These are phyloP conservation scores for Scorias spongiosa DNA, from an alignment of 2,329 filamentous ascomycete genomes.

Conservation along the genomic window DNA sequence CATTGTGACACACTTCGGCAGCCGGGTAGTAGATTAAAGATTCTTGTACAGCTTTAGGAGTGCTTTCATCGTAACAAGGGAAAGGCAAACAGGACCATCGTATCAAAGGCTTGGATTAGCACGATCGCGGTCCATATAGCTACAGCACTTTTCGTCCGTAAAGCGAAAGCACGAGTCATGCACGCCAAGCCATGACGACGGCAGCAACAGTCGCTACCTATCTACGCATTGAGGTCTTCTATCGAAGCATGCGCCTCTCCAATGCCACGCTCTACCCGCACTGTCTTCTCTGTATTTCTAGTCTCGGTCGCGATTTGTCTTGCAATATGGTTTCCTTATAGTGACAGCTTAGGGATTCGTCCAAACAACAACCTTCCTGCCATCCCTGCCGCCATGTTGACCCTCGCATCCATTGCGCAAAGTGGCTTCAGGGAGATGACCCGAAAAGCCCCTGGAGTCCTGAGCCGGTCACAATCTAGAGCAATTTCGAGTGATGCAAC, in stretches of 20 bases:
- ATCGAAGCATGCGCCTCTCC: too few relatives aligned
- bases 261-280: not conserved
- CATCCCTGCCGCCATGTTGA: not conserved
- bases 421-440: not conserved
- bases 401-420: not conserved
- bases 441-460: not conserved
- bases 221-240: too few relatives aligned
- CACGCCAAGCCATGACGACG: not conserved
- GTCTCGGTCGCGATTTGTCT: not conserved
- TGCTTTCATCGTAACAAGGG: too few relatives aligned
- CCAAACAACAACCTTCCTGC: not conserved
- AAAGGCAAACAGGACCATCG: too few relatives aligned
- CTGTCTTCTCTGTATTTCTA: not conserved
- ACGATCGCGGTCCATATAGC: too few relatives aligned
- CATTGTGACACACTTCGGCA: constrained; percentile 5
- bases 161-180: not conserved
- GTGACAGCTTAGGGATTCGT: not conserved
- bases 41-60: too few relatives aligned
- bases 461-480: not conserved
- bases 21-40: too few relatives aligned
- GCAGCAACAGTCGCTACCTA: too few relatives aligned
- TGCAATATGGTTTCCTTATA: not conserved
- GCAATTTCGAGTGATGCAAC: constrained; percentile 1
- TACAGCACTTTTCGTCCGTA: not conserved
- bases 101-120: too few relatives aligned